phyloP scores from a whole-genome alignment of 129 eudicot species.

The Smallanthus sonchifolius region DNA sequence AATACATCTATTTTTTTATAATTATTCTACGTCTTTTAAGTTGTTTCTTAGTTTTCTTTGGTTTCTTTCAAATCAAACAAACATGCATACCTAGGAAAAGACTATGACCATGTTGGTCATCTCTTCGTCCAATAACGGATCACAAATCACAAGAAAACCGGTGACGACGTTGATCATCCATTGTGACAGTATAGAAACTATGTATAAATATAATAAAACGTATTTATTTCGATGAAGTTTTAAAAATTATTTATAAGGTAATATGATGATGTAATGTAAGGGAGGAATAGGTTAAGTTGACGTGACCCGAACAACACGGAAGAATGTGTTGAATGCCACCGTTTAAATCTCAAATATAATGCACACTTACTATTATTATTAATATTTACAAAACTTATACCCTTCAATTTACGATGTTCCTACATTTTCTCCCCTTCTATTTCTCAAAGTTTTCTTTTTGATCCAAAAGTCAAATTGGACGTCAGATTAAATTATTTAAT shows the following conservation, averaged over 20 bases:
- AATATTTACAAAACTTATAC: not conserved
- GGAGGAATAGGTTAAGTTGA: conserved; percentile 27
- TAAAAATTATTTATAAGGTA: not conserved
- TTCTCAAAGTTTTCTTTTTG: not conserved
- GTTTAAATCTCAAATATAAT: not conserved
- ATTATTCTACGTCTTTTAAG: too few relatives aligned
- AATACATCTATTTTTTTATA: too few relatives aligned
- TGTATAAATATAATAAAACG: not conserved
- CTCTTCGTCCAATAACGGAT: too few relatives aligned
- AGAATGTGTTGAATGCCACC: conserved; percentile 34
- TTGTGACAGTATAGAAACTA: too few relatives aligned
- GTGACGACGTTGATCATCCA: too few relatives aligned
- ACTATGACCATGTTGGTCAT: too few relatives aligned
- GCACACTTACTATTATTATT: not conserved
- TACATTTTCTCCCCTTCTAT: not conserved
- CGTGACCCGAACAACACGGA: conserved; percentile 37
- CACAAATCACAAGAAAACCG: too few relatives aligned
- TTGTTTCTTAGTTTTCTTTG: too few relatives aligned
- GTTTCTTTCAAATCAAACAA: too few relatives aligned
- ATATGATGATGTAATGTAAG: not conserved
- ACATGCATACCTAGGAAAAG: too few relatives aligned
- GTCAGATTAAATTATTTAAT: not conserved
- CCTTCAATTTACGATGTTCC: not conserved
- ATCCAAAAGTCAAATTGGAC: not conserved
- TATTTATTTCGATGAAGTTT: not conserved